These are phyloP conservation scores for Pseudocercospora fijiensis DNA, from an alignment of 2,329 filamentous ascomycete species.

Conservation along the genomic window DNA sequence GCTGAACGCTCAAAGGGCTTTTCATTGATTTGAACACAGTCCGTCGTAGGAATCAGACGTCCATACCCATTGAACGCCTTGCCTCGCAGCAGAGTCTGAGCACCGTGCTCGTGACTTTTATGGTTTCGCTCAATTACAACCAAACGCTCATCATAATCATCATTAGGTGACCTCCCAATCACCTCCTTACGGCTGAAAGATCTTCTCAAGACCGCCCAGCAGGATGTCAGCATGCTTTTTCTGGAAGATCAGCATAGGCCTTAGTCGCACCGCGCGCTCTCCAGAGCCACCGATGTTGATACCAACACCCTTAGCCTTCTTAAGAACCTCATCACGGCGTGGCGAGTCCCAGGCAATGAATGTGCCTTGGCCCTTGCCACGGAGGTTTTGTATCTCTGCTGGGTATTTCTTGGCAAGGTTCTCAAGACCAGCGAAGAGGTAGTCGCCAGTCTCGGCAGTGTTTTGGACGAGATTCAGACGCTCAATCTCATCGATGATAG, in stretches of 20 bases:
- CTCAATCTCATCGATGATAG: constrained; percentile 79
- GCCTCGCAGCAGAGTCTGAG: constrained; percentile 10
- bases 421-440: constrained; percentile 71
- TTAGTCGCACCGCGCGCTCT: constrained; percentile 69
- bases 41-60: not conserved
- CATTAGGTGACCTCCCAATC: not conserved
- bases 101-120: constrained; percentile 12
- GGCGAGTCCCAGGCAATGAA: constrained; percentile 92
- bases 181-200: constrained; percentile 32
- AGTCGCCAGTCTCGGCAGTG: constrained; percentile 75
- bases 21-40: not conserved
- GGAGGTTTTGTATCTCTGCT: constrained; percentile 74
- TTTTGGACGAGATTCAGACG: constrained; percentile 72
- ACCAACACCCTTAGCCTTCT: constrained; percentile 73
- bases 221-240: constrained; percentile 85
- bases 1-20: not conserved
- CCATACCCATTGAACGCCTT: constrained; percentile 12
- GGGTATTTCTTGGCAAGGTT: constrained; percentile 69
- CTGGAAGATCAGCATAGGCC: constrained; percentile 92
- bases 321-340: constrained; percentile 73
- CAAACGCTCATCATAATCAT: constrained; percentile 6
- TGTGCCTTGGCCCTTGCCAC: constrained; percentile 83
- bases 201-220: constrained; percentile 51
- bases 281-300: constrained; percentile 88
- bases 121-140: constrained; percentile 11